Base-by-base conservation (phyloP, 2,329 filamentous ascomycete genomes). In the Daldinia sp. region DNA sequence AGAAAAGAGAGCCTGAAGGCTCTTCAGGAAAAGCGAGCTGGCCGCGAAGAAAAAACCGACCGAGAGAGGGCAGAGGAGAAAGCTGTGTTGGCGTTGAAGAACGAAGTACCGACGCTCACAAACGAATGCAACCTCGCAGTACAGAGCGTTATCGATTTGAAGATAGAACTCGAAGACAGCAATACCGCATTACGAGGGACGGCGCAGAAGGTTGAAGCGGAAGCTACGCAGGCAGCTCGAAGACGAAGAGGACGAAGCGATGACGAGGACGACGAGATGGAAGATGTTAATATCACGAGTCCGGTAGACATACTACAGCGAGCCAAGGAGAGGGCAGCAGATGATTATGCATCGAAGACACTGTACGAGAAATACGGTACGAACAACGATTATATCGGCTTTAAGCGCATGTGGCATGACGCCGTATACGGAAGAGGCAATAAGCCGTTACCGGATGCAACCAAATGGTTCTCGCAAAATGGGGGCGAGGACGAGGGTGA, bases 351-450 rank as follows among this genome's bases (percentile, higher is more conserved):
- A 0, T 69, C 73, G 1, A 77, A 85, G 71, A 79, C 74, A 39
- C 74, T 80, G 53, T 77, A 85, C 65, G 77, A 85, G 70, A 84
- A 84, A 28, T 89, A 89, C 74, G 86, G 82, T 4, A 71, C 81
- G 12, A 82, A 89, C 77, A 89, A 89, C 74, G 85, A 88, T 73
- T 89, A 89, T 73, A 82, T 84, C 63, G 78, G 79, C n/a, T 89
- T 89, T 82, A 88, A 87, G 76, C 84, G 84, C 72, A 77, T 84
- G 26, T 87, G 86, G 85, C 86, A 89, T 76, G 84, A 87, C 67
- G 83, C 85, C 4, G 77, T 83, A 42, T 82, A 84, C 58, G 83
- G 82, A 4, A 81, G 84, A 37, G 82, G 85, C 26, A 83, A 84
- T 0, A 82, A 85, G 7, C 82, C 83, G 0, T 75, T 89, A 0